These are phyloP conservation scores for Phytophthora boehmeriae DNA, from an alignment of 352 stramenopile genomes.

Conservation along the genomic window DNA sequence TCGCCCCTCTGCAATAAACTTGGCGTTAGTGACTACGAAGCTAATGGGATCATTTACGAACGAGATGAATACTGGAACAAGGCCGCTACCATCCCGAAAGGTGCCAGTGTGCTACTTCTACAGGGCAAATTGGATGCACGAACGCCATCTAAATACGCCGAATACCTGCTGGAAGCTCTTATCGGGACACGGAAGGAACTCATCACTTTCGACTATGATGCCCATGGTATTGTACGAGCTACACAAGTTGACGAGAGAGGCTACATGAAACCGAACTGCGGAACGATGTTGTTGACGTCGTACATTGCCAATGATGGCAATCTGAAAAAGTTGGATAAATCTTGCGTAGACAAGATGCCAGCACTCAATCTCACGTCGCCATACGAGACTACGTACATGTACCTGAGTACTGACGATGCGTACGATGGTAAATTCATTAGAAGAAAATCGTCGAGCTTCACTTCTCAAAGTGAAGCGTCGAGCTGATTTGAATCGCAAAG, in stretches of 20 bases:
- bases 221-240: slow-evolving; percentile 16
- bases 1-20: too few species aligned
- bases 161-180: slow-evolving; percentile 26
- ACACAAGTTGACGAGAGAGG: not conserved
- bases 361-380: not conserved
- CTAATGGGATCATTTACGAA: too few species aligned
- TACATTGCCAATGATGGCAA: not conserved
- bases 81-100: slow-evolving; percentile 24
- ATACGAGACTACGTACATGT: not conserved
- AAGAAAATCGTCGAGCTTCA: not conserved
- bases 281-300: slow-evolving; percentile 24
- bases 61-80: too few species aligned
- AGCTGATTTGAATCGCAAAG: not conserved
- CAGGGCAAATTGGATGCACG: slow-evolving; percentile 14
- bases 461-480: too few species aligned
- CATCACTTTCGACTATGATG: slow-evolving; percentile 40
- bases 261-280: slow-evolving; percentile 5
- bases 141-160: slow-evolving; percentile 35
- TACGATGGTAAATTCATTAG: slow-evolving; percentile 8
- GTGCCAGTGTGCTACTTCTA: slow-evolving; percentile 42
- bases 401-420: not conserved
- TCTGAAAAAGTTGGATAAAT: not conserved
- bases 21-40: too few species aligned
- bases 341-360: not conserved
- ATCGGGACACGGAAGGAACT: slow-evolving; percentile 35